Evolutionary conservation across 331 rosid genomes (phyloP).

Genomic region (Phaseolus coccineus): DNA sequence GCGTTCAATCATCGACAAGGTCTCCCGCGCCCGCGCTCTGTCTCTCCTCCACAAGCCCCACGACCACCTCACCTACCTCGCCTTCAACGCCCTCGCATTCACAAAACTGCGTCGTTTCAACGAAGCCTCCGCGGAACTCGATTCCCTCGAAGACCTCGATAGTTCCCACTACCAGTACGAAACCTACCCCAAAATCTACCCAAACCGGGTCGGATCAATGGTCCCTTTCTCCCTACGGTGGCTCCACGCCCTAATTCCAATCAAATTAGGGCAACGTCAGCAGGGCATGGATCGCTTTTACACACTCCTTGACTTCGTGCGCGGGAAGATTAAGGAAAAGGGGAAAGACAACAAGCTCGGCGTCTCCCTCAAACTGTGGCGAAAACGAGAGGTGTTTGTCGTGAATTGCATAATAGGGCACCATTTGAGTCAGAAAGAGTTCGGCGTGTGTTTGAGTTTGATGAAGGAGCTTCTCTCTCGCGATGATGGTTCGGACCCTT

Average conservation of each 20-base stretch:
- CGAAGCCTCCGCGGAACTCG: conserved; percentile 85
- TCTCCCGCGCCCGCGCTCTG: conserved; percentile 78
- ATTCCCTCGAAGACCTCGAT: conserved; percentile 79
- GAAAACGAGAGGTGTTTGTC: conserved; percentile 71
- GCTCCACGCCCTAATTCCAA: conserved; percentile 75
- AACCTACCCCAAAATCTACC: conserved; percentile 67
- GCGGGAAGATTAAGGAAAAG: conserved; percentile 53
- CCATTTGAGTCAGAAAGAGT: conserved; percentile 76
- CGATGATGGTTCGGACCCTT: conserved; percentile 58
- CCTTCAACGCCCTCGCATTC: conserved; percentile 84
- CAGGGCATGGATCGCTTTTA: conserved; percentile 86
- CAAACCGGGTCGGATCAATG: conserved; percentile 80
- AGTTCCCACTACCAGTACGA: conserved; percentile 74
- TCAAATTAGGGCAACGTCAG: conserved; percentile 79
- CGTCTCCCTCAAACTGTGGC: conserved; percentile 61
- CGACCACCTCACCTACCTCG: conserved; percentile 84
- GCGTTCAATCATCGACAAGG: conserved; percentile 88
- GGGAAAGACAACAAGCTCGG: conserved; percentile 28
- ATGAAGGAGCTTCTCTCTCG: conserved; percentile 57
- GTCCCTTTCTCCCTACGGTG: conserved; percentile 94
- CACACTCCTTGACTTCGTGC: conserved; percentile 67
- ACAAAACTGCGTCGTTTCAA: conserved; percentile 84
- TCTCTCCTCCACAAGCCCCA: conserved; percentile 84
- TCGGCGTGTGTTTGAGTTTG: conserved; percentile 69
- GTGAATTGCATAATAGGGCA: conserved; percentile 74